Conservation (phyloP, 805 yeast species). For the Debaryomyces hansenii region DNA sequence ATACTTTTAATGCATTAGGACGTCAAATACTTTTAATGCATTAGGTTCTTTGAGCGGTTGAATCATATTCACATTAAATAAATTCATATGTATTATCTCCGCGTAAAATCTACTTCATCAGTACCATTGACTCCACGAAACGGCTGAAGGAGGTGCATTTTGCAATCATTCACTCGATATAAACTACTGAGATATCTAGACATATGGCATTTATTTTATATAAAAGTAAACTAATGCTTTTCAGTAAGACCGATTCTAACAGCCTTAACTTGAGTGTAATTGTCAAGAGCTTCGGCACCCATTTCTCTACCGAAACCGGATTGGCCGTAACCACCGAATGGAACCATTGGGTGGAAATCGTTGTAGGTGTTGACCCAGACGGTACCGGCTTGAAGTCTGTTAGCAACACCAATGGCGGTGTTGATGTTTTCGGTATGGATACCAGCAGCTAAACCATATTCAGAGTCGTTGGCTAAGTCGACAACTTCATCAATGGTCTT, state of each 20-base stretch:
- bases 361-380: slow-evolving; percentile 91
- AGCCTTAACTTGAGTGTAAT: slow-evolving; percentile 84
- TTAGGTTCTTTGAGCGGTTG: too few relatives aligned
- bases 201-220: too few relatives aligned
- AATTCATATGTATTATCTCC: too few relatives aligned
- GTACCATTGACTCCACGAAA: too few relatives aligned
- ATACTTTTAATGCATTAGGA: too few relatives aligned
- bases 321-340: slow-evolving; percentile 91
- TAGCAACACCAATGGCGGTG: slow-evolving; percentile 74
- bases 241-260: slow-evolving; percentile 54
- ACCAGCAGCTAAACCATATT: slow-evolving; percentile 90
- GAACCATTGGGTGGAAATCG: slow-evolving; percentile 83
- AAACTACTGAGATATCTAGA: too few relatives aligned
- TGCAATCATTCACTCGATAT: too few relatives aligned
- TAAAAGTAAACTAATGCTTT: slow-evolving; percentile 2
- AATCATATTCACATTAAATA: too few relatives aligned
- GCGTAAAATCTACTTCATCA: too few relatives aligned
- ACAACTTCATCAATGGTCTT: slow-evolving; percentile 80
- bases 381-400: slow-evolving; percentile 80
- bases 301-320: slow-evolving; percentile 94
- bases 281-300: slow-evolving; percentile 83
- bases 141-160: too few relatives aligned
- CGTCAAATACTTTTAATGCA: too few relatives aligned
- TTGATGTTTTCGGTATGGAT: slow-evolving; percentile 75
- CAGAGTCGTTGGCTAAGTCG: slow-evolving; percentile 72